Evolutionary conservation across 306 rosid genomes (phyloP), one percentile per base, ranked within the genome.

Genomic region (Begonia peltatifolia): DNA sequence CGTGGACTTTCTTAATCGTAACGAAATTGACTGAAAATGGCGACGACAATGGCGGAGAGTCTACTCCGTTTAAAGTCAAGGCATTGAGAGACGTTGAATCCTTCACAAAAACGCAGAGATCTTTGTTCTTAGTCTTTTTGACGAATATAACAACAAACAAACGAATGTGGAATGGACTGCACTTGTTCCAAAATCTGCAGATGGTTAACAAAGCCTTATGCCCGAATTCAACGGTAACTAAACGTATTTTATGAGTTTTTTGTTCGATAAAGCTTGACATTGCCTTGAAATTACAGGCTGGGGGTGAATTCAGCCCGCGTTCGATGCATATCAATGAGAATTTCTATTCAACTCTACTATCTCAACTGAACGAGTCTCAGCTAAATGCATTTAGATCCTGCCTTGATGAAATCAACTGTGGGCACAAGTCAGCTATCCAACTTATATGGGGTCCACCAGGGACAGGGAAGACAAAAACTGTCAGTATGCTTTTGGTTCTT

Each of bases 361-460:
- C 68, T 20, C 58, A 65, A 48, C 56, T 87, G 68, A 80, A 87
- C 67, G 77, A 56, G 23, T 79, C 88, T n/a, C 88, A 87, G 60
- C 22, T 9, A 12, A 13, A 68, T 53, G 79, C 93, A 17, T 63
- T 83, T 57, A 11, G 46, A 55, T 61, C 78, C 12, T 80, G 88
- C 56, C 71, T 82, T 58, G 57, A 53, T 56, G 75, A 68, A 60
- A 7, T 47, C 12, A 61, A 6, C 5, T 60, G 73, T 61, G 23
- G 58, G 59, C 66, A 66, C 25, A 67, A 64, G 12, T 44, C 76
- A 49, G 12, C 64, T 1, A 67, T 80, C 47, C 74, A 87, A 50
- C 35, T 25, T 6, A 25, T 87, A 38, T 78, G 94, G 87, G 96
- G 96, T 16, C 96, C 96, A 2, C 94, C 96, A 2, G 89, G 96